These are phyloP conservation scores for Mycena chlorophos DNA, from an alignment of 768 basidiomycete species.

Conservation along the genomic window DNA sequence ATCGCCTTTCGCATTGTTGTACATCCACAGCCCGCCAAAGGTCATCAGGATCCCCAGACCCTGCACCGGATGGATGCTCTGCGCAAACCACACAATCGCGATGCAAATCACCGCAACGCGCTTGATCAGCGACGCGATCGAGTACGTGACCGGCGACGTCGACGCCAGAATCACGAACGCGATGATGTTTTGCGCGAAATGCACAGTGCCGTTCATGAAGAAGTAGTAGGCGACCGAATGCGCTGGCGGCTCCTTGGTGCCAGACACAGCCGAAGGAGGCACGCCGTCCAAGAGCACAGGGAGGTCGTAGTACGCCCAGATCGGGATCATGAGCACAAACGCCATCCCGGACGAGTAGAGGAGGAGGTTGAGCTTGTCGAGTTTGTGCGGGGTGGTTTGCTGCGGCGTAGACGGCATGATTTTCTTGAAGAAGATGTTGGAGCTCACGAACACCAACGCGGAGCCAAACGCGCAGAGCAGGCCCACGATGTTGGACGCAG, in stretches of 20 bases:
- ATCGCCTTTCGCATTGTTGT: conserved; percentile 91
- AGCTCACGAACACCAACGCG: conserved; percentile 93
- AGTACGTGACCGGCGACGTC: conserved; percentile 97
- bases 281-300: conserved; percentile 57
- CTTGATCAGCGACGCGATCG: conserved; percentile 96
- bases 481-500: conserved; percentile 81
- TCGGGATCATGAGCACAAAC: conserved; percentile 92
- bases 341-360: conserved; percentile 94
- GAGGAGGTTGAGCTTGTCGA: conserved; percentile 96
- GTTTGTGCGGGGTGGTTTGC: conserved; percentile 58
- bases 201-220: conserved; percentile 91
- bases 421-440: conserved; percentile 99
- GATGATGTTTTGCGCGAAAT: conserved; percentile 96
- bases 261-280: conserved; percentile 46
- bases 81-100: conserved; percentile 95
- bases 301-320: conserved; percentile 91
- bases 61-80: conserved; percentile 80
- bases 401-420: conserved; percentile 74
- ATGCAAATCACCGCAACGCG: conserved; percentile 98
- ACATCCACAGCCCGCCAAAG: conserved; percentile 90
- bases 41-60: conserved; percentile 89
- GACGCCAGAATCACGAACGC: conserved; percentile 95
- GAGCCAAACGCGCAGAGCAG: conserved; percentile 96
- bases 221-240: conserved; percentile 81
- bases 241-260: conserved; percentile 45